Conservation (phyloP, 805 yeast genomes). For the Brettanomyces nanus region DNA sequence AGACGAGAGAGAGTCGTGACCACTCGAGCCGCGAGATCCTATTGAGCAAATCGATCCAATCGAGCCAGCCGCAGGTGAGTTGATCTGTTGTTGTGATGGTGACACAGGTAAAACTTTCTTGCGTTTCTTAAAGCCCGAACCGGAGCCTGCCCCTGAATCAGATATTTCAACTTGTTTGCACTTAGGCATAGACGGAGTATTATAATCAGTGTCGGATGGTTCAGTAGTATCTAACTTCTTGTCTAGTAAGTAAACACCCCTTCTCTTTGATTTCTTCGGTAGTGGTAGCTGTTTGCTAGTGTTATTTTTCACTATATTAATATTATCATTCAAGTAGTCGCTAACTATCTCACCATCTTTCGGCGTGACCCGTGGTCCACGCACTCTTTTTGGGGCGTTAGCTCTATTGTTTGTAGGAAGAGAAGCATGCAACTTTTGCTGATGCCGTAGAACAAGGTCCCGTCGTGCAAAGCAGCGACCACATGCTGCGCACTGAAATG, state of each 20-base stretch:
- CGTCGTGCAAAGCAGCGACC: constrained; percentile 93
- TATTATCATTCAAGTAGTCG: constrained; percentile 37
- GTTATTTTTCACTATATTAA: constrained; percentile 43
- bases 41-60: neutral
- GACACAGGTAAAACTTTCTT: no score
- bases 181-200: no score
- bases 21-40: neutral
- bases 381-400: constrained; percentile 27
- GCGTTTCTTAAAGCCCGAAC: no score
- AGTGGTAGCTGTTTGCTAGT: constrained; percentile 43
- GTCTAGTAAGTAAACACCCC: constrained; percentile 2
- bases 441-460: constrained; percentile 83
- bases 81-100: no score
- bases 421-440: constrained; percentile 77
- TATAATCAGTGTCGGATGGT: no score
- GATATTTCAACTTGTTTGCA: no score
- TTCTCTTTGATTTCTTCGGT: constrained; percentile 6
- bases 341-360: constrained; percentile 27
- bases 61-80: constrained; percentile 1
- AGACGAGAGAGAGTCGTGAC: neutral
- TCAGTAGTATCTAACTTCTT: no score
- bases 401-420: constrained; percentile 32
- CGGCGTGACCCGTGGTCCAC: constrained; percentile 10
- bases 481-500: constrained; percentile 93
- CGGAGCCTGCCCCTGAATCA: no score